These are phyloP conservation scores for Penicillium janthinellum DNA, from an alignment of 2,329 filamentous ascomycete species.

Conservation along the genomic window DNA sequence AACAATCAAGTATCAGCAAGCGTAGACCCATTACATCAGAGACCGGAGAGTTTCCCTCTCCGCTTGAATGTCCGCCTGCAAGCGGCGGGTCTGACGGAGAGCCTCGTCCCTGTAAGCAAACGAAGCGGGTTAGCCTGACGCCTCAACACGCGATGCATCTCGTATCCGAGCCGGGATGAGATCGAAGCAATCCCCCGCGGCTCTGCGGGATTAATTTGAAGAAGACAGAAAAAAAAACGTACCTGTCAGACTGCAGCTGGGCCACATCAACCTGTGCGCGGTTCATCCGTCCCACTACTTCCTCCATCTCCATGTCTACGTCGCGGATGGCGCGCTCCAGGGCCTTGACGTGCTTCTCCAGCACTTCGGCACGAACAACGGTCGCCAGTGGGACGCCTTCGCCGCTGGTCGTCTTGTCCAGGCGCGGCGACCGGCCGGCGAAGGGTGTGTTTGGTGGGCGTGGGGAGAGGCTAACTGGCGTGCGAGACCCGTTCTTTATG, in stretches of 20 bases:
- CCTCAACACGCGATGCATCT: conserved; percentile 17
- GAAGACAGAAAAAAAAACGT: conserved; percentile 17
- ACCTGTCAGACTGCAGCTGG: conserved; percentile 65
- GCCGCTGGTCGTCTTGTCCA: conserved; percentile 65
- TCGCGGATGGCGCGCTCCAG: conserved; percentile 78
- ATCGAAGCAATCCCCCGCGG: background rate
- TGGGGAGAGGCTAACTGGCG: conserved; percentile 52
- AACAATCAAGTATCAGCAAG: conserved; percentile 1
- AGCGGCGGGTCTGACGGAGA: conserved; percentile 67
- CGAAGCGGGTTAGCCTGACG: conserved; percentile 6
- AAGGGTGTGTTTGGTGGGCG: conserved; percentile 66
- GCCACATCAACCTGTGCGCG: conserved; percentile 80
- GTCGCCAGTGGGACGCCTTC: conserved; percentile 63
- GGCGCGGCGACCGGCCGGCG: conserved; percentile 58
- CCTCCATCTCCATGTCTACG: conserved; percentile 79
- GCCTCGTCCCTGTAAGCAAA: conserved; percentile 64
- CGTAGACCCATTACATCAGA: conserved; percentile 35
- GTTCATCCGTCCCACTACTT: conserved; percentile 81
- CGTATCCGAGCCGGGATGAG: conserved; percentile 2
- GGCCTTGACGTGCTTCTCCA: conserved; percentile 78
- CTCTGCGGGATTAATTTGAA: background rate
- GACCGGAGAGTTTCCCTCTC: conserved; percentile 63
- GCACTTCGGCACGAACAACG: conserved; percentile 70
- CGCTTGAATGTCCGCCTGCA: conserved; percentile 67
- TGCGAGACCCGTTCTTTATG: conserved; percentile 58